Percentiles rank a stretch among this genome's conserved stretches.
Conservation (phyloP, 1,284 basidiomycete genomes). For the Sutorius eximius region DNA sequence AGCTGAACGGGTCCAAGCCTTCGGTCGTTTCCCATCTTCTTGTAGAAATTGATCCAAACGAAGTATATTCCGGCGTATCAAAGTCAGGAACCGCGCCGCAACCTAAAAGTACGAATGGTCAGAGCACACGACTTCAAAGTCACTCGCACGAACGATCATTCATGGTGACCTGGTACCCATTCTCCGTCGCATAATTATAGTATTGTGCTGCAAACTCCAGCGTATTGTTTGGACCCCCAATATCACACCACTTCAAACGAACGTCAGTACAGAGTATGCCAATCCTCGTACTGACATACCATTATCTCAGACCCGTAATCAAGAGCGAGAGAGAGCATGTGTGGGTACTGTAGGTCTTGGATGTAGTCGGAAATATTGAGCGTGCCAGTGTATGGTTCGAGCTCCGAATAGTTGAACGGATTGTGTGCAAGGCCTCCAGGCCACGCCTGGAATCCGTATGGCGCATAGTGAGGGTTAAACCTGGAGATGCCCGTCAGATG, state of each 20-base stretch:
- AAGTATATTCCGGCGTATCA: constrained; percentile 58
- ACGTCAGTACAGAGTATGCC: background rate
- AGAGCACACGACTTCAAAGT: background rate
- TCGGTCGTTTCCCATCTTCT: constrained; percentile 58
- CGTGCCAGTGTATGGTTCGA: constrained; percentile 57
- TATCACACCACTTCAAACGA: constrained; percentile 53
- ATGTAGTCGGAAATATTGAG: constrained; percentile 52
- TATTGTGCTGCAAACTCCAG: constrained; percentile 50
- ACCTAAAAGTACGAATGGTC: constrained; percentile 26
- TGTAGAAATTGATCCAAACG: constrained; percentile 50
- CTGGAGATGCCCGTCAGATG: constrained; percentile 22
- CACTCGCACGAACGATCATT: constrained; percentile 45
- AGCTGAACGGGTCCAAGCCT: constrained; percentile 51
- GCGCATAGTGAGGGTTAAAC: constrained; percentile 55
- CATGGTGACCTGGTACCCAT: constrained; percentile 55
- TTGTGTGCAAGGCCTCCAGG: constrained; percentile 57
- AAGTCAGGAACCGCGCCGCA: constrained; percentile 50
- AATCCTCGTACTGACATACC: constrained; percentile 33
- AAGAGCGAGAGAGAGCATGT: constrained; percentile 54
- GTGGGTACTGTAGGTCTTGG: constrained; percentile 52
- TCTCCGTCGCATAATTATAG: constrained; percentile 48
- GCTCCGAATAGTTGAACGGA: constrained; percentile 45
- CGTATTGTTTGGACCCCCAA: constrained; percentile 55
- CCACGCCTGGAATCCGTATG: constrained; percentile 51
- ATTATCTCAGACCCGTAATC: constrained; percentile 57